Evolutionary conservation across 2,329 filamentous ascomycete genomes (phyloP).

Genomic region (Dactylellina parvicollis): DNA sequence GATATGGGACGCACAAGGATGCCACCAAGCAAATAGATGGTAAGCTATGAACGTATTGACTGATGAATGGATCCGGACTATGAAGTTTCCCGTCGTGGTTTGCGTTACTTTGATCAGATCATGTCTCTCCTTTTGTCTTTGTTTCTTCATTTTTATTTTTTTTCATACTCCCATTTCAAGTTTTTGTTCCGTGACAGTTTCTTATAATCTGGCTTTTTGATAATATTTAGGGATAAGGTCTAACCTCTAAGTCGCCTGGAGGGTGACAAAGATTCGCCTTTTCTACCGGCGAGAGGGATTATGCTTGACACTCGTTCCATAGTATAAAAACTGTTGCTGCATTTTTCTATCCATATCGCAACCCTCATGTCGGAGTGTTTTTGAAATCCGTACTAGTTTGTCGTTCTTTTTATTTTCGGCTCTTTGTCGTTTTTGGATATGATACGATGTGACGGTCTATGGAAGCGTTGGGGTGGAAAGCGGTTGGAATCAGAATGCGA

Average conservation of each 20-base stretch:
- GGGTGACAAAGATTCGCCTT: neutral
- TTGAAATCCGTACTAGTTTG: too few relatives aligned
- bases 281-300: neutral
- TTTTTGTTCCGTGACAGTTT: constrained; percentile 16
- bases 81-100: constrained; percentile 19
- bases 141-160: constrained; percentile 5
- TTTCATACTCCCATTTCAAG: neutral
- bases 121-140: constrained; percentile 7
- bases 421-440: too few relatives aligned
- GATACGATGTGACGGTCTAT: too few relatives aligned
- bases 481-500: too few relatives aligned
- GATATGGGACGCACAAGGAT: constrained; percentile 62
- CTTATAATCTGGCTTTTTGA: constrained; percentile 34
- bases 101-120: constrained; percentile 7
- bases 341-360: too few relatives aligned
- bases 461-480: too few relatives aligned
- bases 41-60: constrained; percentile 39
- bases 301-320: too few relatives aligned
- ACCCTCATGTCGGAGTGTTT: too few relatives aligned
- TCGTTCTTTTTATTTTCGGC: too few relatives aligned
- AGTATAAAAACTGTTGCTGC: too few relatives aligned
- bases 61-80: constrained; percentile 44
- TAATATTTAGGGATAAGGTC: constrained; percentile 49
- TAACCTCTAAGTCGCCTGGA: constrained; percentile 30
- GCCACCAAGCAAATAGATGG: constrained; percentile 40